Conservation (phyloP, 257 asterid genomes). For the Mitragyna speciosa region DNA sequence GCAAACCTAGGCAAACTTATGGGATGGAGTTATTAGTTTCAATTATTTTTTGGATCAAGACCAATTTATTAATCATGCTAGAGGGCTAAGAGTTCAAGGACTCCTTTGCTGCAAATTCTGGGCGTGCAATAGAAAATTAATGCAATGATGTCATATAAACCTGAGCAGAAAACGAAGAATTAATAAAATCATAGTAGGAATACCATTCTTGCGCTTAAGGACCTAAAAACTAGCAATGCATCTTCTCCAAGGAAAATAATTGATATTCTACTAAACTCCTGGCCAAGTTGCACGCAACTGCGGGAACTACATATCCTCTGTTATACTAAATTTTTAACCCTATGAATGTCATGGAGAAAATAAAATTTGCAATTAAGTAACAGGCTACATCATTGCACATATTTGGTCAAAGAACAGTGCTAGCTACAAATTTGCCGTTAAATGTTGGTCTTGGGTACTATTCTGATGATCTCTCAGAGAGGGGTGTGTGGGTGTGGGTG, state of each 20-base stretch:
- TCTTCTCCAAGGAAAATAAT: background rate
- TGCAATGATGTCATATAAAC: conserved; percentile 39
- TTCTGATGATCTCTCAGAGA: background rate
- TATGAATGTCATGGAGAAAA: background rate
- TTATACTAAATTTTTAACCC: background rate
- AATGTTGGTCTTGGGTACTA: background rate
- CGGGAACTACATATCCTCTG: background rate
- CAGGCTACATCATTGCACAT: background rate
- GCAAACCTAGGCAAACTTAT: conserved; percentile 29
- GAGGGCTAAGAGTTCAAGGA: background rate
- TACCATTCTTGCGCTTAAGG: background rate
- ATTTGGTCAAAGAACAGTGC: background rate
- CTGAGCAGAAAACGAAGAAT: background rate
- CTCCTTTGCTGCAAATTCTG: background rate
- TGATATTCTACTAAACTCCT: background rate
- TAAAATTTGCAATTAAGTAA: background rate
- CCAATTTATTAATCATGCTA: background rate
- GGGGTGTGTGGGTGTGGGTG: background rate
- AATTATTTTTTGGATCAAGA: background rate
- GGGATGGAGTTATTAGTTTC: background rate
- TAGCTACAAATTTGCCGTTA: background rate
- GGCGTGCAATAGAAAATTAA: background rate
- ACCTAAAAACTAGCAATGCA: background rate
- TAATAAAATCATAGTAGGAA: background rate
- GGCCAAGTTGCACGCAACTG: background rate